Evolutionary conservation across 306 rosid genomes (phyloP).

Genomic region (Dicorynia guianensis): DNA sequence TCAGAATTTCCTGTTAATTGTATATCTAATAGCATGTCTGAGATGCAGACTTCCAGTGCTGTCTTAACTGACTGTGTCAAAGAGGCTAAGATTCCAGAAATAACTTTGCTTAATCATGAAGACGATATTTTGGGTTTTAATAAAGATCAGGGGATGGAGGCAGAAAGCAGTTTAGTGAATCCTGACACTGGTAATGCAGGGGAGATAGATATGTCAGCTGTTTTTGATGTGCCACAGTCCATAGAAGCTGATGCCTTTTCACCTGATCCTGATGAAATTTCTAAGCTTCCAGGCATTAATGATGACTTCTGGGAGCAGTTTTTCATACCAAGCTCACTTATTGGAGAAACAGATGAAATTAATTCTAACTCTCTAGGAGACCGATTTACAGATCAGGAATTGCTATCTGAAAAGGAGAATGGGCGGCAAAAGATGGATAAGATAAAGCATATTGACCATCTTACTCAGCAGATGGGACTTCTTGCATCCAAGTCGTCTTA

Average conservation of each 20-base stretch:
- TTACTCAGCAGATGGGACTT: constrained; percentile 76
- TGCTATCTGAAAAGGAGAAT: constrained; percentile 45
- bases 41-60: constrained; percentile 47
- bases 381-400: constrained; percentile 56
- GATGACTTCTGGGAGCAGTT: constrained; percentile 81
- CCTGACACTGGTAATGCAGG: constrained; percentile 43
- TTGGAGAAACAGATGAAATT: constrained; percentile 60
- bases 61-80: constrained; percentile 40
- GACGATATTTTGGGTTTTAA: constrained; percentile 46
- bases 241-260: constrained; percentile 50
- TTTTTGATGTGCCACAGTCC: constrained; percentile 53
- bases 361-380: constrained; percentile 50
- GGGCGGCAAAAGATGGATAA: constrained; percentile 58
- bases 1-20: constrained; percentile 38
- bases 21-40: constrained; percentile 37
- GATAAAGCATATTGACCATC: constrained; percentile 53
- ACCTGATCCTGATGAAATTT: constrained; percentile 54
- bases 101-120: constrained; percentile 37
- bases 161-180: constrained; percentile 44
- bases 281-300: constrained; percentile 65
- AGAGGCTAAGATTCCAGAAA: constrained; percentile 46
- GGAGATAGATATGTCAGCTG: constrained; percentile 55
- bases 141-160: constrained; percentile 49
- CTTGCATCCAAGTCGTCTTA: constrained; percentile 54
- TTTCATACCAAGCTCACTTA: constrained; percentile 48